Evolutionary conservation across 192 early-diverging fungal species (phyloP).

Genomic region (Rhizophagus clarus): DNA sequence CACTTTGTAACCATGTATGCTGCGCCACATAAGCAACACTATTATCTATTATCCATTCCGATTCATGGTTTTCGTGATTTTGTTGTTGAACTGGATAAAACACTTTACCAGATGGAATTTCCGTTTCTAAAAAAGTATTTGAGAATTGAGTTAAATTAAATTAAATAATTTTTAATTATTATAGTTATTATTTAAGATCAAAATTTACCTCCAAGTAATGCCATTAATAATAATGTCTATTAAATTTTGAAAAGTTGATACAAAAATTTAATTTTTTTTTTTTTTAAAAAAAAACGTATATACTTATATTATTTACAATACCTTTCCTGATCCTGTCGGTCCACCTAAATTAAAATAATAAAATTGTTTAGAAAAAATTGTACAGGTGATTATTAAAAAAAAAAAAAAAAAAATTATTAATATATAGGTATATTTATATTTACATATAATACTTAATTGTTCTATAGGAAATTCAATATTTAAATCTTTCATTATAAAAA

Average conservation of each 20-base stretch:
- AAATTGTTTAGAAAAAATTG: not conserved
- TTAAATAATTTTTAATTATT: no score
- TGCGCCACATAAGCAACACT: constrained; percentile 83
- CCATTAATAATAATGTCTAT: constrained; percentile 66
- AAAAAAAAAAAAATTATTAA: not conserved
- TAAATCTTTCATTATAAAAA: constrained; percentile 65
- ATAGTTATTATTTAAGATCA: not conserved
- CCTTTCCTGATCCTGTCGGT: constrained; percentile 89
- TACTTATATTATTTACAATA: constrained; percentile 72
- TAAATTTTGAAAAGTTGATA: not conserved
- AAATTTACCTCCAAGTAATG: constrained; percentile 70
- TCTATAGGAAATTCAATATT: constrained; percentile 68
- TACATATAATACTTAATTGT: constrained; percentile 73
- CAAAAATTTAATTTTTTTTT: not conserved
- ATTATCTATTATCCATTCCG: constrained; percentile 47
- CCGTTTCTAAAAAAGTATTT: constrained; percentile 32
- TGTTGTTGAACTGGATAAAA: constrained; percentile 41
- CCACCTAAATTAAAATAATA: constrained; percentile 47
- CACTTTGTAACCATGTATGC: constrained; percentile 63
- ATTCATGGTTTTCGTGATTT: not conserved
- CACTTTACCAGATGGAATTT: constrained; percentile 43
- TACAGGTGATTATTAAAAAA: not conserved
- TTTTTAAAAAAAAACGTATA: constrained; percentile 40
- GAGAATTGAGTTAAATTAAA: not conserved
- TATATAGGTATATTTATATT: not conserved